Conservation (phyloP, 192 early-diverging fungal genomes). For the Bifiguratus adelaidae region DNA sequence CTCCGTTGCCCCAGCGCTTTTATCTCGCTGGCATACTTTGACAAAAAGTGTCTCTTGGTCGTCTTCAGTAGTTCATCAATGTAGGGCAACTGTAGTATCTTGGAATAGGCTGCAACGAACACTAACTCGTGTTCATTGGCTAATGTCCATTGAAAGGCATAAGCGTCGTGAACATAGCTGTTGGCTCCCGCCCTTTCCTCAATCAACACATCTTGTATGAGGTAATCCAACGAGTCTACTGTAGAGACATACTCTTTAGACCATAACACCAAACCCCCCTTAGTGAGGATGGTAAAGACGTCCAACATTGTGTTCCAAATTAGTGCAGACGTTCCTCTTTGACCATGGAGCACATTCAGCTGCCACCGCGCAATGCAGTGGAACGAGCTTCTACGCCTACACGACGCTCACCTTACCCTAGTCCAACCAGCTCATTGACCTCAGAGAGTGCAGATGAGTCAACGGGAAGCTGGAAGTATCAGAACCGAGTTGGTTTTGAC, state of each 20-base stretch:
- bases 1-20: conserved; percentile 11
- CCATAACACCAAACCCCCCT: conserved; percentile 85
- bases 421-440: no score
- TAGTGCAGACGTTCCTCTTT: no score
- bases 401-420: no score
- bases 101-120: conserved; percentile 82
- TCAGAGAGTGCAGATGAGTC: no score
- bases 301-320: conserved; percentile 90
- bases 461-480: no score
- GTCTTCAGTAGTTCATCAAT: conserved; percentile 71
- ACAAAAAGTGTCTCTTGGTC: conserved; percentile 55
- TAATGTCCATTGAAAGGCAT: conserved; percentile 69
- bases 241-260: conserved; percentile 51
- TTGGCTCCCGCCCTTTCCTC: conserved; percentile 52
- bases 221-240: conserved; percentile 54
- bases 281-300: conserved; percentile 70
- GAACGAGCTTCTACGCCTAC: no score
- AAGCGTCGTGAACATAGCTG: conserved; percentile 54
- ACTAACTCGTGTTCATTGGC: conserved; percentile 73
- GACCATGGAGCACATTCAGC: no score
- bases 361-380: no score
- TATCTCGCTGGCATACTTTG: conserved; percentile 35
- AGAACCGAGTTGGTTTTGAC: conserved; percentile 23
- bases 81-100: conserved; percentile 76
- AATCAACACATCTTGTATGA: conserved; percentile 72